Conservation (phyloP, 176 grass and related monocot species). For the Oryza brachyantha region DNA sequence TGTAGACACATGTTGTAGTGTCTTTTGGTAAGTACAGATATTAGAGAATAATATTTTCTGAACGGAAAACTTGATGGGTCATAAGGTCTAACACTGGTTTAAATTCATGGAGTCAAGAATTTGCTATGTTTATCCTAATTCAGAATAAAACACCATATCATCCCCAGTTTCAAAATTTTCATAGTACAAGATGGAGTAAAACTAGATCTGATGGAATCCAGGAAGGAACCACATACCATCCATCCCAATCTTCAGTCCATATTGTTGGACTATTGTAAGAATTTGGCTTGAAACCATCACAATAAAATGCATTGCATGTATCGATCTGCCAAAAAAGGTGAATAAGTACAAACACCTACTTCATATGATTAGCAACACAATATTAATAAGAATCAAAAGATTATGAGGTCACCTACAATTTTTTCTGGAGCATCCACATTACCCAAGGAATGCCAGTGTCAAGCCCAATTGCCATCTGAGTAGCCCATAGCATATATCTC, state of each 20-base stretch:
- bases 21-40: too few species aligned
- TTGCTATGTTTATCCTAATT: not conserved
- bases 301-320: slow-evolving; percentile 97
- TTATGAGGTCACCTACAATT: slow-evolving; percentile 56
- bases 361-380: not conserved
- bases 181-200: not conserved
- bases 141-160: not conserved
- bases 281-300: slow-evolving; percentile 88
- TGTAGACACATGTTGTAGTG: too few species aligned
- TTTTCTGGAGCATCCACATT: slow-evolving; percentile 96
- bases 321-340: slow-evolving; percentile 55
- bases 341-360: slow-evolving; percentile 4
- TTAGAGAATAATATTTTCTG: too few species aligned
- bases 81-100: too few species aligned
- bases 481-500: slow-evolving; percentile 86
- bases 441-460: slow-evolving; percentile 86
- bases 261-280: slow-evolving; percentile 67
- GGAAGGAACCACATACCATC: slow-evolving; percentile 61
- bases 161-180: not conserved
- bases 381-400: slow-evolving; percentile 22
- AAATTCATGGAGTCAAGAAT: not conserved
- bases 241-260: slow-evolving; percentile 98
- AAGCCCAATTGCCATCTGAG: slow-evolving; percentile 81
- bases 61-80: too few species aligned
- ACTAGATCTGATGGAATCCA: not conserved